Conservation (phyloP, 2,329 filamentous ascomycete genomes). For the Cordyceps tenuipes region DNA sequence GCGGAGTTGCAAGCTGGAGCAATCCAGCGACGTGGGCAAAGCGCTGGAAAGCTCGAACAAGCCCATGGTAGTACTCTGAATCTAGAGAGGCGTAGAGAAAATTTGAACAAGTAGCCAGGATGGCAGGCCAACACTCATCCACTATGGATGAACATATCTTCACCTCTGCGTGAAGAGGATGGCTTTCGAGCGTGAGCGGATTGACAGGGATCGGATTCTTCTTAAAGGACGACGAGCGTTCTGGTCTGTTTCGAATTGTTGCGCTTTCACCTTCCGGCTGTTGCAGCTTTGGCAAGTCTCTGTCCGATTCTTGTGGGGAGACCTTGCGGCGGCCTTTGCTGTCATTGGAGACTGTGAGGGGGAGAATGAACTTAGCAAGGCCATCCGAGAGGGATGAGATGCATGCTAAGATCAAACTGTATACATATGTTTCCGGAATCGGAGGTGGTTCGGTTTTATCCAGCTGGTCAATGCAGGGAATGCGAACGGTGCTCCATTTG, state of each 20-base stretch:
- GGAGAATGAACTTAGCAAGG: constrained; percentile 85
- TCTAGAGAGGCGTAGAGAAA: constrained; percentile 90
- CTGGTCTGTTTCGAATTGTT: constrained; percentile 31
- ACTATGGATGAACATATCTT: constrained; percentile 74
- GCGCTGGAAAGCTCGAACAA: constrained; percentile 90
- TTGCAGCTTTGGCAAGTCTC: constrained; percentile 33
- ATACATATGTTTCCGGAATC: constrained; percentile 88
- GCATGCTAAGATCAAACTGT: constrained; percentile 79
- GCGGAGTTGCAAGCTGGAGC: constrained; percentile 71
- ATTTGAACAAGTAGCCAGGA: constrained; percentile 89
- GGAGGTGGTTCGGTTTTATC: constrained; percentile 81
- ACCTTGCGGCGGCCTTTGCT: constrained; percentile 43
- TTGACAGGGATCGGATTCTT: constrained; percentile 76
- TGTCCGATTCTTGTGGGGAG: constrained; percentile 34
- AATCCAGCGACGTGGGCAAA: constrained; percentile 92
- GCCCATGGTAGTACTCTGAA: constrained; percentile 83
- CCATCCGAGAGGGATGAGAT: constrained; percentile 87
- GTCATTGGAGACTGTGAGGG: constrained; percentile 77
- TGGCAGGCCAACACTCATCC: constrained; percentile 89
- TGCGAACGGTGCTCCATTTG: constrained; percentile 82
- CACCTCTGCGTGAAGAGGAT: constrained; percentile 63
- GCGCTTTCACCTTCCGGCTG: constrained; percentile 28
- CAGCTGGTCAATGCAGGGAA: constrained; percentile 85
- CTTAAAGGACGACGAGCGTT: constrained; percentile 60
- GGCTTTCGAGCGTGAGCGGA: constrained; percentile 65